A percentile compares a stretch with the other conserved stretches of the same genome.
phyloP scores from a whole-genome alignment of 495 filamentous ascomycete genomes.

The Bryoglossum gracile region DNA sequence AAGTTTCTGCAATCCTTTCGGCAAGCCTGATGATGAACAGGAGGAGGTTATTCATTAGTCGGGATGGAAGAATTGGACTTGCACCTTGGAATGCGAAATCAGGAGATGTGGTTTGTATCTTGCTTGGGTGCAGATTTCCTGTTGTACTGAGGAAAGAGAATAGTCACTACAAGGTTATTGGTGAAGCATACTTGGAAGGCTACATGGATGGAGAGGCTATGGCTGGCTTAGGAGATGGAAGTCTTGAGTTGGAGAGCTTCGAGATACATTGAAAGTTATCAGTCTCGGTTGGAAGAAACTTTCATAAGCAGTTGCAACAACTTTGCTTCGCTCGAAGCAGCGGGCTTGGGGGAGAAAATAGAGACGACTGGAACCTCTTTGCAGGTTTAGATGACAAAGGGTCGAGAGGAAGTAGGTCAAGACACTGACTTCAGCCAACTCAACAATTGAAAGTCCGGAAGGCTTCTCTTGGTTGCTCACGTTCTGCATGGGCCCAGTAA shows the following conservation, averaged over 20 bases:
- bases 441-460: too few relatives aligned
- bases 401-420: too few relatives aligned
- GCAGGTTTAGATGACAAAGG: too few relatives aligned
- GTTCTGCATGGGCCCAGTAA: too few relatives aligned
- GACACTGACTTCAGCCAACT: too few relatives aligned
- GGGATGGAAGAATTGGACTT: slow-evolving; percentile 2
- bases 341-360: too few relatives aligned
- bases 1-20: neutral
- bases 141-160: slow-evolving; percentile 12
- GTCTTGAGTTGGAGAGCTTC: neutral
- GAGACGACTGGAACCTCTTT: too few relatives aligned
- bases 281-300: too few relatives aligned
- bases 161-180: slow-evolving; percentile 19
- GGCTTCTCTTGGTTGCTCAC: too few relatives aligned
- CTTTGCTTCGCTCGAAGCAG: too few relatives aligned
- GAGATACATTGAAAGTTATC: slow-evolving; percentile 21
- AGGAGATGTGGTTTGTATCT: slow-evolving; percentile 17
- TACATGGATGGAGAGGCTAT: slow-evolving; percentile 26
- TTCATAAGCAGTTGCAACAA: too few relatives aligned
- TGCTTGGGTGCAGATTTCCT: slow-evolving; percentile 20
- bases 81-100: slow-evolving; percentile 7
- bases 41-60: slow-evolving; percentile 10
- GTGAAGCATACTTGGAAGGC: slow-evolving; percentile 27
- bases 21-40: slow-evolving; percentile 18
- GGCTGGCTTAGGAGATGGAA: neutral